Conservation (phyloP, 495 filamentous ascomycete genomes). For the Penicillium cosmopolitanum region DNA sequence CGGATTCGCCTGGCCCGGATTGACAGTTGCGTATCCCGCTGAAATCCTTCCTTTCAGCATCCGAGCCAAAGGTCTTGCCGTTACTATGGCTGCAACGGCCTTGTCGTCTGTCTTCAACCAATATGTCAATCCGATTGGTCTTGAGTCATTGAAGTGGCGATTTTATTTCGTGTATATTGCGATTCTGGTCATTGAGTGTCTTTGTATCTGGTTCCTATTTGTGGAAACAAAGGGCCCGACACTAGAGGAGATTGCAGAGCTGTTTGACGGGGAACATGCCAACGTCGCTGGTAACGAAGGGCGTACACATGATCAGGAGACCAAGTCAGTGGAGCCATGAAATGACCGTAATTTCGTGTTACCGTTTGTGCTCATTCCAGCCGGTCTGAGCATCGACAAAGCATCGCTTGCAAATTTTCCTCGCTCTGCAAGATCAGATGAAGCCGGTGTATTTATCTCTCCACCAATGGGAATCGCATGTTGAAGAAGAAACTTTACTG, state of each 20-base stretch:
- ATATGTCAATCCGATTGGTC: slow-evolving; percentile 61
- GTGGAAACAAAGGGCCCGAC: slow-evolving; percentile 65
- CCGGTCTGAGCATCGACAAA: slow-evolving; percentile 26
- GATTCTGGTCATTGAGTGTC: slow-evolving; percentile 60
- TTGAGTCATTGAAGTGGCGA: slow-evolving; percentile 56
- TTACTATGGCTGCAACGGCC: slow-evolving; percentile 57
- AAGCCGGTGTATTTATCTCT: slow-evolving; percentile 5
- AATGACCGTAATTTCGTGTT: not conserved
- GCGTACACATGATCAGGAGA: not conserved
- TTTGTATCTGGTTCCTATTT: slow-evolving; percentile 64
- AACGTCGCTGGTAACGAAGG: slow-evolving; percentile 32
- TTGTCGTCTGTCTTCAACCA: slow-evolving; percentile 56
- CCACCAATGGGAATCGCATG: slow-evolving; percentile 34
- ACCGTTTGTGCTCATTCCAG: not conserved
- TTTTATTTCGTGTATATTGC: slow-evolving; percentile 62
- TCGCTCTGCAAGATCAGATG: slow-evolving; percentile 21
- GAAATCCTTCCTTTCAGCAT: slow-evolving; percentile 69
- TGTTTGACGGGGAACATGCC: slow-evolving; percentile 61
- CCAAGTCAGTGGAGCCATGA: slow-evolving; percentile 4
- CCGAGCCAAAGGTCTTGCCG: slow-evolving; percentile 63
- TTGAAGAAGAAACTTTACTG: slow-evolving; percentile 35
- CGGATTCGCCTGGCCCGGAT: slow-evolving; percentile 50
- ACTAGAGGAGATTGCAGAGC: slow-evolving; percentile 62
- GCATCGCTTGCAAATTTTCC: slow-evolving; percentile 27
- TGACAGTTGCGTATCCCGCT: slow-evolving; percentile 62